Percentiles rank a stretch among this genome's conserved stretches.
These are phyloP conservation scores for Vicia villosa DNA, from an alignment of 306 rosid species.

Conservation along the genomic window DNA sequence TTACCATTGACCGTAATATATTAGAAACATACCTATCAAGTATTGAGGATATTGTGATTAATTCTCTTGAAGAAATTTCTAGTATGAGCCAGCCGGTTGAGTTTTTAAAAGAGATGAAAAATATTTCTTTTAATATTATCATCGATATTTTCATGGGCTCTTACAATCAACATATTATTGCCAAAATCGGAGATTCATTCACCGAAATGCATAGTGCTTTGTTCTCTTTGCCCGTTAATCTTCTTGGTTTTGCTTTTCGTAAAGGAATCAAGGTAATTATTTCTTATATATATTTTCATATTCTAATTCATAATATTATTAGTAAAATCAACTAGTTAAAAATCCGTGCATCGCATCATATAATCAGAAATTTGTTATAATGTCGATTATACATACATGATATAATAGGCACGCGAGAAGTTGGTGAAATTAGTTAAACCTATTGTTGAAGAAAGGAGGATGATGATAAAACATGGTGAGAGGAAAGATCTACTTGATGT, in stretches of 20 bases:
- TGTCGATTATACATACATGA: neutral
- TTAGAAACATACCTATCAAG: conserved; percentile 7
- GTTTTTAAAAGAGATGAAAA: neutral
- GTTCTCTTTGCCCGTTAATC: neutral
- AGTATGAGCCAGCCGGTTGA: neutral
- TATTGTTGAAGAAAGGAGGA: neutral
- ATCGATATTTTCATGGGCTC: neutral
- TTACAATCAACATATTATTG: neutral
- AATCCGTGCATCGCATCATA: too few relatives aligned
- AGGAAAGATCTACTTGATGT: conserved; percentile 50
- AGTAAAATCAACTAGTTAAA: too few relatives aligned
- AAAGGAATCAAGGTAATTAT: conserved; percentile 8
- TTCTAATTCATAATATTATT: too few relatives aligned
- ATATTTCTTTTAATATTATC: neutral
- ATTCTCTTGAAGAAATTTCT: conserved; percentile 33
- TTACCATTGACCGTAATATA: conserved; percentile 24
- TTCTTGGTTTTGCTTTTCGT: neutral
- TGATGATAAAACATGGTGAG: neutral
- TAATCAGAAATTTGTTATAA: too few relatives aligned
- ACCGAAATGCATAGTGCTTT: neutral
- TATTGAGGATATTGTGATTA: conserved; percentile 24
- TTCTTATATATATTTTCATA: neutral
- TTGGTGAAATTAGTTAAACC: neutral
- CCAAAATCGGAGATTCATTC: neutral
- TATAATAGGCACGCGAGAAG: conserved; percentile 5